Evolutionary conservation across 192 early-diverging fungal species (phyloP).

Genomic region (Backusella circina): DNA sequence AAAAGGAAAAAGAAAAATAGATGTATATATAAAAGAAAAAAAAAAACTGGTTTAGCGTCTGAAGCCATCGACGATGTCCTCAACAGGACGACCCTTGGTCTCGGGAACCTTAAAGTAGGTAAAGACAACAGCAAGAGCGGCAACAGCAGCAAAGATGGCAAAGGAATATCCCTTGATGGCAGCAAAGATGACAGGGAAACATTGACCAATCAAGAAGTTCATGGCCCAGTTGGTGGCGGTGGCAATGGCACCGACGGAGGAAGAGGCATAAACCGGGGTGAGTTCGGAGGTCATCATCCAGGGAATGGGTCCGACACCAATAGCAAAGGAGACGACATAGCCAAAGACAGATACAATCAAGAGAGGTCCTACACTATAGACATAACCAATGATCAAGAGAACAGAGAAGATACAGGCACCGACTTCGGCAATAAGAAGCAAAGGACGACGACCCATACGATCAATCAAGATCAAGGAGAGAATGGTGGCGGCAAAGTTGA

Average conservation of each 20-base stretch:
- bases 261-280: slow-evolving; percentile 69
- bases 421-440: neutral
- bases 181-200: slow-evolving; percentile 34
- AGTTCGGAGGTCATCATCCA: slow-evolving; percentile 78
- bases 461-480: neutral
- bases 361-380: slow-evolving; percentile 46
- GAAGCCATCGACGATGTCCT: slow-evolving; percentile 42
- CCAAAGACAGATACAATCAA: slow-evolving; percentile 66
- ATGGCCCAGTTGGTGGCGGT: slow-evolving; percentile 69
- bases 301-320: slow-evolving; percentile 78
- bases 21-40: neutral
- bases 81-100: slow-evolving; percentile 50
- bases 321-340: slow-evolving; percentile 73
- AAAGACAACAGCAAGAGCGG: slow-evolving; percentile 26
- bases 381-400: slow-evolving; percentile 51
- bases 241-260: slow-evolving; percentile 64
- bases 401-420: neutral
- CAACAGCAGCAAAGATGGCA: neutral
- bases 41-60: neutral
- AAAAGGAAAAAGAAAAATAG: no score
- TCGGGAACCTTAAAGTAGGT: slow-evolving; percentile 48
- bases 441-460: neutral
- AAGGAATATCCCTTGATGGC: neutral
- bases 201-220: slow-evolving; percentile 43
- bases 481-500: neutral